Percentiles rank a stretch among this genome's conserved stretches.
Evolutionary conservation across 345 rosid genomes (phyloP).

Genomic region (Toxicodendron radicans): DNA sequence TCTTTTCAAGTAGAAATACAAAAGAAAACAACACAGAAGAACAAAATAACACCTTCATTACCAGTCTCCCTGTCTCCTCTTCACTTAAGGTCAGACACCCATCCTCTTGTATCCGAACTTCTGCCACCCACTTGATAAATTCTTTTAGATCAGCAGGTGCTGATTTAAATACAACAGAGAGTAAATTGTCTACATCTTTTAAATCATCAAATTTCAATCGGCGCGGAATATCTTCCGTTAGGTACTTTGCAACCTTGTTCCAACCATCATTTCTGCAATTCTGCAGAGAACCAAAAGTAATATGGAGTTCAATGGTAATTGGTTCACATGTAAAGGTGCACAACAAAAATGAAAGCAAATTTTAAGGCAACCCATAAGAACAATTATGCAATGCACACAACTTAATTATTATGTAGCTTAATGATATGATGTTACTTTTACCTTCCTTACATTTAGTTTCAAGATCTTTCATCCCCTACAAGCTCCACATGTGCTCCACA

Average conservation of each 20-base stretch:
- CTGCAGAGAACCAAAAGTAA: conserved; percentile 8
- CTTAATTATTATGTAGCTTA: too few relatives aligned
- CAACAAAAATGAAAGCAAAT: too few relatives aligned
- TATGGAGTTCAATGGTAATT: too few relatives aligned
- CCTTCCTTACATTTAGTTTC: too few relatives aligned
- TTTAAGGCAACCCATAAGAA: too few relatives aligned
- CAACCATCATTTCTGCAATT: conserved; percentile 21
- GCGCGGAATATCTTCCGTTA: conserved; percentile 20
- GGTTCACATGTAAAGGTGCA: too few relatives aligned
- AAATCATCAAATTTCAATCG: conserved; percentile 7
- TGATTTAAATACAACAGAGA: conserved; percentile 22
- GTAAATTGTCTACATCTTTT: conserved; percentile 13
- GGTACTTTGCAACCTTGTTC: conserved; percentile 20
- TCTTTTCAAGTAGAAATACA: neutral
- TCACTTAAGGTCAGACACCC: conserved; percentile 14
- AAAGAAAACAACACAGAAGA: neutral
- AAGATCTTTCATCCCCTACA: too few relatives aligned
- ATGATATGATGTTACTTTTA: too few relatives aligned
- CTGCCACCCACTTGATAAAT: conserved; percentile 30
- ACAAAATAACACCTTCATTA: conserved; percentile 15
- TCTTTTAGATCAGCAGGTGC: conserved; percentile 20
- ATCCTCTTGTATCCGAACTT: conserved; percentile 25
- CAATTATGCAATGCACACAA: too few relatives aligned
- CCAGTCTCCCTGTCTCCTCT: conserved; percentile 26
- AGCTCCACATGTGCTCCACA: too few relatives aligned